Base-by-base conservation (phyloP, 78 protist genomes). In the Speleostelium caveatum region DNA sequence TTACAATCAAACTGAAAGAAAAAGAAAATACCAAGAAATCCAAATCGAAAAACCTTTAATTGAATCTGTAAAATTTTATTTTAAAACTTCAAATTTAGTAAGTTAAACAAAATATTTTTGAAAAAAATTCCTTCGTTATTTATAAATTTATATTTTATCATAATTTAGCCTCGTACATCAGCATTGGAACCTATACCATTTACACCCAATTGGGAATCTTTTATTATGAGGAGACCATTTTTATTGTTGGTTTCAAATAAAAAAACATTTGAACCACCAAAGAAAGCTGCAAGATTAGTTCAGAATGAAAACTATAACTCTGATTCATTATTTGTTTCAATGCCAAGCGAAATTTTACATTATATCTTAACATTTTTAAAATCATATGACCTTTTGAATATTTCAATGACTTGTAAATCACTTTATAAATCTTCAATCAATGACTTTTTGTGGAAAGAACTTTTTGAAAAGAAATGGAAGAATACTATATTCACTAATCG, bases 331-430 rank as follows among this genome's bases (percentile, higher is more conserved):
- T 75, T 75, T 42, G 86, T 61, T 75, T 28, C 45, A 0, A 21
- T 80, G 32, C 89, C 89, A 0, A 39, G 51, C 8, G 89, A 80
- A 39, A 80, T 80, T 17, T 24, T 80, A 12, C 63, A 68, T 33
- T 58, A 35, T 68, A 68, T 68, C 3, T 68, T 80, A 10, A 17
- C 78, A 26, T 68, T 32, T 53, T 39, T 80, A 30, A 77, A 80
- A 28, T 55, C 89, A 24, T 8, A 1, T 35, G 55, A 38, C 30
- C 51, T 80, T n/a, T 17, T 53, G 6, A 66, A 36, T 7, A 33
- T 80, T 24, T 80, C 89, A 38, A 26, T 42, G 49, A 80, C 89
- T 12, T 80, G 89, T 56, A 80, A 45, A 53, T 22, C 33, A 0
- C 56, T 80, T 30, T n/a, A 68, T 28, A 19, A 2, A 12, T 35